These are phyloP conservation scores for Sporobolomyces phaffii DNA, from an alignment of 768 basidiomycete species.

Conservation along the genomic window DNA sequence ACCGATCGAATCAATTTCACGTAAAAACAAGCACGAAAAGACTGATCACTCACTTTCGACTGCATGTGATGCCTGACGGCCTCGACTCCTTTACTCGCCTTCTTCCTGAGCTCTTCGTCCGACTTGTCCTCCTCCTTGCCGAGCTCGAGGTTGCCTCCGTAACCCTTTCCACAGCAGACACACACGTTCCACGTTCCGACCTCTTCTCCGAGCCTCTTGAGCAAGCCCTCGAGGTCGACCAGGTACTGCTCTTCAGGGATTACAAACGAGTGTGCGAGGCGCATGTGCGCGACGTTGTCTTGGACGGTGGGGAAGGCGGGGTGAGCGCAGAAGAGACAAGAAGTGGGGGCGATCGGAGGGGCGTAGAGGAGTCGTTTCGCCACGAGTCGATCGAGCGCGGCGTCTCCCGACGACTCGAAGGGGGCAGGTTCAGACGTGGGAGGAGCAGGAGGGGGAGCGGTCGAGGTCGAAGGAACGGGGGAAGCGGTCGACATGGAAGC, in stretches of 20 bases:
- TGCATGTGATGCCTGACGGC: slow-evolving; percentile 93
- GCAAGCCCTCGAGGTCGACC: slow-evolving; percentile 70
- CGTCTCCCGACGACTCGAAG: slow-evolving; percentile 35
- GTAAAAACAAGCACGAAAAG: not conserved
- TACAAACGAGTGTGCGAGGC: slow-evolving; percentile 80
- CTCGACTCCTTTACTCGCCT: slow-evolving; percentile 74
- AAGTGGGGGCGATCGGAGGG: slow-evolving; percentile 52
- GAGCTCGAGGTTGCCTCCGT: slow-evolving; percentile 66
- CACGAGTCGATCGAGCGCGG: slow-evolving; percentile 34
- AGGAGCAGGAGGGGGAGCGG: slow-evolving; percentile 11
- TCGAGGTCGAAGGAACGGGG: slow-evolving; percentile 25
- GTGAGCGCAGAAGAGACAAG: slow-evolving; percentile 76
- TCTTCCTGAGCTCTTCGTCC: slow-evolving; percentile 29
- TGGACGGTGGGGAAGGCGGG: slow-evolving; percentile 53
- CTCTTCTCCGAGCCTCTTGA: slow-evolving; percentile 84
- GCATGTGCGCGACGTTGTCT: slow-evolving; percentile 80
- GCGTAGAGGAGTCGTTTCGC: slow-evolving; percentile 40
- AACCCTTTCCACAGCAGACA: slow-evolving; percentile 65
- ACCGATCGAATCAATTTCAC: not conserved
- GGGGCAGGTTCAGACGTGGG: not conserved
- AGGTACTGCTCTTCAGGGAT: slow-evolving; percentile 90
- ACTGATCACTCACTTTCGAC: slow-evolving; percentile 57
- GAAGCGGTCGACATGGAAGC: slow-evolving; percentile 14
- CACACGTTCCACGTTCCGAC: slow-evolving; percentile 88
- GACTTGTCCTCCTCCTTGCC: slow-evolving; percentile 67